Base-by-base conservation (phyloP, 495 filamentous ascomycete genomes). In the Pseudoneurospora amorphoporcata region DNA sequence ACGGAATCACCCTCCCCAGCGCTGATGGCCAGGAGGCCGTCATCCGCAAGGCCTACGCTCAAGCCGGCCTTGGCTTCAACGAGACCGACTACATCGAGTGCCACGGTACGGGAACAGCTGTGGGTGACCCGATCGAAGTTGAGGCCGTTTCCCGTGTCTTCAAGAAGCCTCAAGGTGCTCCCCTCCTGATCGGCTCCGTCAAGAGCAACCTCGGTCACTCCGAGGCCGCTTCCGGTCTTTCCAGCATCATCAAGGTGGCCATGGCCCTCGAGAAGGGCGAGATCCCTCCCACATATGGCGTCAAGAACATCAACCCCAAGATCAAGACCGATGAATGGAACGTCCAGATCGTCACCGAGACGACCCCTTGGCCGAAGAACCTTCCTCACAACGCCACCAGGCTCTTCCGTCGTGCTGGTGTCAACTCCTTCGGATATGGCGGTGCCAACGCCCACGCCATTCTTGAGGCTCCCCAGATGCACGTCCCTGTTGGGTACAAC, bases 341-440 rank as follows among this genome's bases (percentile, higher is more conserved):
- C 39, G 70, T 76, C 10, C 40, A 79, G 73, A 70, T 85, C 17
- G 79, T 79, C 0, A 79, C 70, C 6, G 69, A 74, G 23, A 43
- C 68, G 68, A 74, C 75, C 4, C 12, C 75, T 8, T 81, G 75
- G 77, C 82, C 83, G 39, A 70, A 65, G 53, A 65, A 65, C 53
- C 53, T 65, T 3, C 53, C 53, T 16, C 53, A 65, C 53, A 65
- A 65, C 53, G 0, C 6, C 29, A 17, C 4, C 39, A 71, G 74
- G 45, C 79, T 79, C 4, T 71, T 82, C 2, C 81, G 84, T 1
- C 80, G 87, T 29, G 78, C 81, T 1, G 85, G 83, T 3, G 79
- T 90, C 16, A 90, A 88, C 71, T 87, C 82, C 14, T 90, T 87
- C 69, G 88, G 89, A 0, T 89, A 84, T 73, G 89, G 88, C 8